These are phyloP conservation scores for Singerocomus inundabilis DNA, from an alignment of 1,284 basidiomycete genomes.

Conservation along the genomic window DNA sequence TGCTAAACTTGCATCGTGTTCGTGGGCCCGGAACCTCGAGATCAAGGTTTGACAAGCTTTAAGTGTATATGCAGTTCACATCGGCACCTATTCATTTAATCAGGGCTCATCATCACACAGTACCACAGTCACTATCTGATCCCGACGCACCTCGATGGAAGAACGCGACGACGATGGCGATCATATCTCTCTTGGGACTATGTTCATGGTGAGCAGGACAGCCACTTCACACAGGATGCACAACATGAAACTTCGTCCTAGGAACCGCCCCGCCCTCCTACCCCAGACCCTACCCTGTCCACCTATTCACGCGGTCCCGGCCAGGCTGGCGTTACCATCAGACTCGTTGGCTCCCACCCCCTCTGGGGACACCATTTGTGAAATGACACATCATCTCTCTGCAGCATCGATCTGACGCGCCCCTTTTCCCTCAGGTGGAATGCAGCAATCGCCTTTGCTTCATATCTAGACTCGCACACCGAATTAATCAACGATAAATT, in stretches of 20 bases:
- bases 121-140: not conserved
- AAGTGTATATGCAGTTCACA: not conserved
- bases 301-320: slow-evolving; percentile 44
- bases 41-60: too few species aligned
- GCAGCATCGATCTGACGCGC: not conserved
- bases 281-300: slow-evolving; percentile 54
- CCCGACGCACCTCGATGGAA: not conserved
- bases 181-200: slow-evolving; percentile 30
- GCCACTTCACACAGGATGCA: not conserved
- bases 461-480: slow-evolving; percentile 63
- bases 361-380: slow-evolving; percentile 91
- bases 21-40: not conserved
- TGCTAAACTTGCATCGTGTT: not conserved
- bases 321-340: slow-evolving; percentile 50
- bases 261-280: slow-evolving; percentile 55
- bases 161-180: slow-evolving; percentile 16
- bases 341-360: slow-evolving; percentile 84
- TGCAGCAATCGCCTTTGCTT: slow-evolving; percentile 73
- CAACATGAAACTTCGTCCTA: slow-evolving; percentile 9
- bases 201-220: slow-evolving; percentile 38
- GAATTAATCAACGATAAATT: slow-evolving; percentile 43
- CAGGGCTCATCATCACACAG: too few species aligned
- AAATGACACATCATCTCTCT: slow-evolving; percentile 23
- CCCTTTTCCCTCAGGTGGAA: slow-evolving; percentile 68
- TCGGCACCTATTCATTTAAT: not conserved